phyloP scores from a whole-genome alignment of 2,329 filamentous ascomycete species.

The Penicillium sp. region DNA sequence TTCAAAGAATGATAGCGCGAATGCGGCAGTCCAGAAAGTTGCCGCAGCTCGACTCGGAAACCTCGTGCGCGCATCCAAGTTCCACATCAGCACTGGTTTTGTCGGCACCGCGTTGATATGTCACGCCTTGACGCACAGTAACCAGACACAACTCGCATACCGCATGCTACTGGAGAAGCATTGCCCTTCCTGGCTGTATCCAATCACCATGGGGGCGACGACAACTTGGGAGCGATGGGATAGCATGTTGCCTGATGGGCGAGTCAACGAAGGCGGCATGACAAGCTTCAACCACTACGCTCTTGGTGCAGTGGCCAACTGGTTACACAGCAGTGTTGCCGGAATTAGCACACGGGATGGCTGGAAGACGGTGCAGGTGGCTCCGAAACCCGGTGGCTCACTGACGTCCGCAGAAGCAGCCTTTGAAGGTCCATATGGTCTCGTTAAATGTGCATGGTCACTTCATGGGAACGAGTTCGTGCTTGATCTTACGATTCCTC shows the following conservation, averaged over 20 bases:
- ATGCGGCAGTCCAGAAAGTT: constrained; percentile 5
- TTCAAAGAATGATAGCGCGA: background rate
- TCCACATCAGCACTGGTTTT: constrained; percentile 43
- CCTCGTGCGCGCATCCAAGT: constrained; percentile 31
- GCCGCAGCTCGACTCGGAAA: constrained; percentile 20
- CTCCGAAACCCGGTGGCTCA: constrained; percentile 37
- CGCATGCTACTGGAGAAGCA: constrained; percentile 45
- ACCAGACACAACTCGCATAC: constrained; percentile 36
- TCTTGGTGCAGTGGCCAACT: constrained; percentile 44
- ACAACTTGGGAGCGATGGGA: constrained; percentile 54
- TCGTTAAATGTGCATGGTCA: constrained; percentile 31
- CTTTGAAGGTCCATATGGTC: constrained; percentile 38
- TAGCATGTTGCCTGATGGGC: constrained; percentile 43
- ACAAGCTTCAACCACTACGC: constrained; percentile 52
- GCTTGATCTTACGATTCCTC: too few species aligned
- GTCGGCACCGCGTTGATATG: constrained; percentile 37
- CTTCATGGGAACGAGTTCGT: too few species aligned
- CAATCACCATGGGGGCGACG: constrained; percentile 47
- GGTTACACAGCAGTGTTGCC: constrained; percentile 40
- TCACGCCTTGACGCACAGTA: constrained; percentile 32
- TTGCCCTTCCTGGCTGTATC: constrained; percentile 47
- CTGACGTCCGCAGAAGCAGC: constrained; percentile 33
- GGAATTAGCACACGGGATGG: constrained; percentile 33
- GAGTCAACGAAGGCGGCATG: constrained; percentile 48
- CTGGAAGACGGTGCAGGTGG: constrained; percentile 36